A percentile compares a stretch with the other conserved stretches of the same genome.
phyloP scores from a whole-genome alignment of 73 alveolate genomes.

The Halteria grandinella region DNA sequence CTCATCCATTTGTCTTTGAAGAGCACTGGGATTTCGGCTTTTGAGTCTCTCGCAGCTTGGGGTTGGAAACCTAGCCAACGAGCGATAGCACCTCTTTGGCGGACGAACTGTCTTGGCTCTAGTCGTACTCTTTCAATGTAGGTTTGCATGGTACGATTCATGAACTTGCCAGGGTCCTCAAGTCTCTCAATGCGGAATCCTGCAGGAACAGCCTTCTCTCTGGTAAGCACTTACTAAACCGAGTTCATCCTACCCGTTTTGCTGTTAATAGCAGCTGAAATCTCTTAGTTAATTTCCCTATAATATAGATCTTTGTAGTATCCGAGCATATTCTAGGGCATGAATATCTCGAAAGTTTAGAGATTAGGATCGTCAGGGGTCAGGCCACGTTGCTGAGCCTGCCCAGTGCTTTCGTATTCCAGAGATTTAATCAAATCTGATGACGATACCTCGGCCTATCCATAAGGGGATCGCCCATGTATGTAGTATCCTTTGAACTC shows the following conservation, averaged over 20 bases:
- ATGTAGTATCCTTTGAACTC: conserved; percentile 95
- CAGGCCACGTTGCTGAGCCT: conserved; percentile 84
- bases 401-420: conserved; percentile 87
- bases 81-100: neutral
- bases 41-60: neutral
- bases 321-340: conserved; percentile 63
- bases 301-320: conserved; percentile 25
- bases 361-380: conserved; percentile 77
- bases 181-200: conserved; percentile 4
- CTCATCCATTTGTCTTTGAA: conserved; percentile 43
- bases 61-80: conserved; percentile 29
- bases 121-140: conserved; percentile 35
- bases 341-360: conserved; percentile 88
- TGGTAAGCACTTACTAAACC: conserved; percentile 1
- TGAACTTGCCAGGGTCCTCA: conserved; percentile 28
- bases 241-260: neutral
- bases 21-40: conserved; percentile 29
- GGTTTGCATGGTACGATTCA: conserved; percentile 7
- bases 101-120: conserved; percentile 13
- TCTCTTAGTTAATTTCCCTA: conserved; percentile 23
- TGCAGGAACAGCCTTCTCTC: conserved; percentile 49
- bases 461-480: conserved; percentile 96
- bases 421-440: conserved; percentile 77
- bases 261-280: neutral
- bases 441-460: conserved; percentile 88